Percentiles rank a stretch among this genome's conserved stretches.
These are phyloP conservation scores for Fonsecaea nubica DNA, from an alignment of 2,329 filamentous ascomycete genomes.

Conservation along the genomic window DNA sequence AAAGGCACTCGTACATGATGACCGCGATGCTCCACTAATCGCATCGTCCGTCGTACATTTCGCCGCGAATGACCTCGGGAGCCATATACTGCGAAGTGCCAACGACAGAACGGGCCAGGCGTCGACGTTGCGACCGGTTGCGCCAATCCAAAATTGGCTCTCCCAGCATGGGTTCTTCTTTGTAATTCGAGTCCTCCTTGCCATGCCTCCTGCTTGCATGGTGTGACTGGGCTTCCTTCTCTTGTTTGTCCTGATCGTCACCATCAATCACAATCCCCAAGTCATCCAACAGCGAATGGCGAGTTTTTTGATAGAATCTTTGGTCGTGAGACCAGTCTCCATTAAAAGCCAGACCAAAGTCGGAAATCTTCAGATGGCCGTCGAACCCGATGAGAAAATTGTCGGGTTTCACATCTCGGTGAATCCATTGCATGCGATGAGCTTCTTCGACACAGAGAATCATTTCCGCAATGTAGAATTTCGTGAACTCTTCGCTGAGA, in stretches of 20 bases:
- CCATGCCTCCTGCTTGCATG: conserved; percentile 18
- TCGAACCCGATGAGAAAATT: conserved; percentile 91
- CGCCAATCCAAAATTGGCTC: conserved; percentile 72
- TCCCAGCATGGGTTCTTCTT: conserved; percentile 31
- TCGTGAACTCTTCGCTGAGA: conserved; percentile 76
- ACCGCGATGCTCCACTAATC: conserved; percentile 98
- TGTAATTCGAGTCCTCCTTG: conserved; percentile 14
- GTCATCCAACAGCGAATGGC: conserved; percentile 78
- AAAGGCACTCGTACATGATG: conserved; percentile 93
- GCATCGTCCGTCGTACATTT: conserved; percentile 87
- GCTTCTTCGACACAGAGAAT: conserved; percentile 92
- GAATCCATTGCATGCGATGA: conserved; percentile 86
- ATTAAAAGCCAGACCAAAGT: conserved; percentile 94
- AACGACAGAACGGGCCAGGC: conserved; percentile 82
- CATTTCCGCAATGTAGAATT: conserved; percentile 95
- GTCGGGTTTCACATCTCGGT: conserved; percentile 95
- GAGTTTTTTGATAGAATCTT: conserved; percentile 81
- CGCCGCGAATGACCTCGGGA: conserved; percentile 83
- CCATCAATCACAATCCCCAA: conserved; percentile 76
- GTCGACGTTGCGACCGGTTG: conserved; percentile 71
- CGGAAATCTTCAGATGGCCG: conserved; percentile 92
- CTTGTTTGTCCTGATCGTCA: conserved; percentile 72
- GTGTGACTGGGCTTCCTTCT: conserved; percentile 47
- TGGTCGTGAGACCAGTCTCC: conserved; percentile 94
- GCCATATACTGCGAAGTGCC: conserved; percentile 99